Conservation (phyloP, 1,284 basidiomycete genomes). For the Cutaneotrichosporon mucoides region DNA sequence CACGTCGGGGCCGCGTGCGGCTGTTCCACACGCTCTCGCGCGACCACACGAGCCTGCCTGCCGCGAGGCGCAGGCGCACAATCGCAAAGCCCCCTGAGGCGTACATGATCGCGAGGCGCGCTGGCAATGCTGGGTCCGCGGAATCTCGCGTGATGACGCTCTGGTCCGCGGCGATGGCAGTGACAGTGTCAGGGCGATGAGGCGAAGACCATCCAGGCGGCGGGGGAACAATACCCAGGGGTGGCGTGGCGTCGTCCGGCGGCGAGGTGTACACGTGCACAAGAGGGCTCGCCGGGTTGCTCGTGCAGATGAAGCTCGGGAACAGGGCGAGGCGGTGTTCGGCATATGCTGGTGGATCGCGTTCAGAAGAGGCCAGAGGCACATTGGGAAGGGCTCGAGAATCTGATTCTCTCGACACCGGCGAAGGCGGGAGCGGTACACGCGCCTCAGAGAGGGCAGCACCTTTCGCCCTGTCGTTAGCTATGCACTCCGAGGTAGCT, state of each 20-base stretch:
- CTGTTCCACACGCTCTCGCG: conserved; percentile 28
- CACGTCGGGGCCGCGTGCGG: conserved; percentile 1
- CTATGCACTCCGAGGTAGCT: background rate
- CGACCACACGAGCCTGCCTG: conserved; percentile 19
- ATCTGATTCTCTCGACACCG: conserved; percentile 4
- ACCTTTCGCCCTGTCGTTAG: conserved; percentile 40
- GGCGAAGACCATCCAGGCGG: conserved; percentile 49
- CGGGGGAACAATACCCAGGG: conserved; percentile 46
- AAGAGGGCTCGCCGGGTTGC: conserved; percentile 39
- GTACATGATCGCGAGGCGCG: conserved; percentile 43
- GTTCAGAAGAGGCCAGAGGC: too few relatives aligned
- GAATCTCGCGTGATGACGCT: conserved; percentile 15
- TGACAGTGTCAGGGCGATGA: conserved; percentile 41
- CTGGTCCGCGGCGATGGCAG: conserved; percentile 43
- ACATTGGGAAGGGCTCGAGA: too few relatives aligned
- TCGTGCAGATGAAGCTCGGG: conserved; percentile 46
- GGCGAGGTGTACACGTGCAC: conserved; percentile 38
- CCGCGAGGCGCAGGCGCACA: conserved; percentile 22
- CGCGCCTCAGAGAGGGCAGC: conserved; percentile 38
- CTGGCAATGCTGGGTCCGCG: conserved; percentile 21
- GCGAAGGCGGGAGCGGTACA: conserved; percentile 37
- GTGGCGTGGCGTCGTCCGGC: conserved; percentile 2
- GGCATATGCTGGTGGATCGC: background rate
- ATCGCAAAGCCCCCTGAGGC: conserved; percentile 46
- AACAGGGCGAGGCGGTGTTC: conserved; percentile 43